Base-by-base conservation (phyloP, 2,329 filamentous ascomycete species). In the Curvularia sp. region DNA sequence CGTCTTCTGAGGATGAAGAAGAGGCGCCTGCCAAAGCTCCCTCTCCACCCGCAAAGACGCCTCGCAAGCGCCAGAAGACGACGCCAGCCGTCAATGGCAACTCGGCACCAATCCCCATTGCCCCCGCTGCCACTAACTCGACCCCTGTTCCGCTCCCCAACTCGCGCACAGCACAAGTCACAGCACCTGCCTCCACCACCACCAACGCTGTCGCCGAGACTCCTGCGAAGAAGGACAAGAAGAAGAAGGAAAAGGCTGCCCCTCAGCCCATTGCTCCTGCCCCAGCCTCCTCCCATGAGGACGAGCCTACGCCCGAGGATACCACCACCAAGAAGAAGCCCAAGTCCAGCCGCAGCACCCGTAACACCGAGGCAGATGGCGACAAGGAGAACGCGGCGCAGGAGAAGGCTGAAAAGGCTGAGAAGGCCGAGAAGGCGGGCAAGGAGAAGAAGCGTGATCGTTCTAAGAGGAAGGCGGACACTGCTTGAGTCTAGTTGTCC, bases 21-120 rank as follows among this genome's bases (percentile, higher is more conserved):
- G 68, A 73, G 32, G 62, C 66, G 8, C 66, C 75, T 3, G 74
- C 65, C 56, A 72, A 77, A 68, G 67, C 75, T 52, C 58, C 74
- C 55, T 74, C 77, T 13, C 75, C 76, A 8, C 69, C 74, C 19
- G 65, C 69, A 59, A 77, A 76, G 63, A 72, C 71, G 9, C 70
- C 73, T 36, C 63, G 73, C 66, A 80, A 80, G 68, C 73, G 73
- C 68, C 78, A 77, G 64, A 76, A 74, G 67, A 70, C 70, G 2
- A 65, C 69, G 23, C 53, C 68, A 25, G 63, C 65, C 12, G 64
- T 67, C 49, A 74, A 73, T 47, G 71, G 68, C 43, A 57, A 64
- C 27, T 46, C 61, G 4, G 62, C 53, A 9, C 58, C 61, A 25
- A 47, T 62, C 27, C 49, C 63, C 43, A 60, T 64, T 27, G 65